Evolutionary conservation across 306 rosid species (phyloP), one percentile per base, ranked within the genome.

Genomic region (Clitoria ternatea): DNA sequence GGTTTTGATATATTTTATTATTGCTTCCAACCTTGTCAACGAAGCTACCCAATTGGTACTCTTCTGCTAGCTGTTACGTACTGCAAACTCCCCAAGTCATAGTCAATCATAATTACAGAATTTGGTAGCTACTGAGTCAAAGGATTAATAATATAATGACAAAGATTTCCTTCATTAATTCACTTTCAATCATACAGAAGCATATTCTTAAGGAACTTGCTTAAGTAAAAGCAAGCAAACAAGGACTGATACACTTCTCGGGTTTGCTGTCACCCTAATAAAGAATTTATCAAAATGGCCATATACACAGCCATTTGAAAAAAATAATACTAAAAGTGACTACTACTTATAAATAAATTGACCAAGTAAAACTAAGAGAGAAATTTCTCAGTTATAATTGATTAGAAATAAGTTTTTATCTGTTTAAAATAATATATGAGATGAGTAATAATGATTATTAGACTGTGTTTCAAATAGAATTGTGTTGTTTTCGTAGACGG

Each of bases 181-280:
- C 49, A 66, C 17, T 44, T 35, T 3, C 9, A 40, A 44, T 24
- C 17, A 39, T 19, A 73, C 61, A 45, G n/a, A 47, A 6, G 50
- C 65, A 42, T 7, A 44, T 19, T 60, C 56, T 8, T 70, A 50
- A 70, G 22, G 43, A 85, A 90, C 89, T 90, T 85, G 88, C 88
- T 84, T 72, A 55, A 45, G 60, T 48, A 76, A 35, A 79, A 83
- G 88, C 91, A 90, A 87, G 93, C 85, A 87, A 87, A 90, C 87
- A 87, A 75, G 73, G 75, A 42, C 27, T 42, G 22, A 20, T 53
- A 55, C 77, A 45, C 37, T 50, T 68, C 7, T 59, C 48, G 30
- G 39, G 49, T 23, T 23, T 47, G n/a, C 47, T 43, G 42, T 69
- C 72, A 43, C 72, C 76, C 76, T 18, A 74, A 19, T 40, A 61